Evolutionary conservation across 192 early-diverging fungal genomes (phyloP).

Genomic region (Spinellus fusiger): DNA sequence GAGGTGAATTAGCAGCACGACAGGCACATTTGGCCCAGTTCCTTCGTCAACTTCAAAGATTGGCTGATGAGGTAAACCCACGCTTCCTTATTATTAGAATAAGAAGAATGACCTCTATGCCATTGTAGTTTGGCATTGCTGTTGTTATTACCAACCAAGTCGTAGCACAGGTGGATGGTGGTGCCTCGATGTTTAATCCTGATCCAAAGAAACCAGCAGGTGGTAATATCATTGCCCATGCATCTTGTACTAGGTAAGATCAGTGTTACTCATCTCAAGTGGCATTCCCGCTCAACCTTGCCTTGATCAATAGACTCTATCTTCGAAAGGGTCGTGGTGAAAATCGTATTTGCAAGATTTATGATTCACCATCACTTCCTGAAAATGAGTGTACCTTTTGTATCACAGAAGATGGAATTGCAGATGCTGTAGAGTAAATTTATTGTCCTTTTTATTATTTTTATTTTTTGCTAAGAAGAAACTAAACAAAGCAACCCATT

Average conservation of each 20-base stretch:
- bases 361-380: slow-evolving; percentile 92
- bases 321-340: slow-evolving; percentile 89
- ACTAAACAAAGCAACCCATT: neutral
- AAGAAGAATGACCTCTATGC: neutral
- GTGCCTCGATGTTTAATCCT: slow-evolving; percentile 77
- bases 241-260: slow-evolving; percentile 87
- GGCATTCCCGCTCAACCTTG: neutral
- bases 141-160: slow-evolving; percentile 98
- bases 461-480: neutral
- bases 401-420: slow-evolving; percentile 85
- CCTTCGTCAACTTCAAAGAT: slow-evolving; percentile 72
- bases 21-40: slow-evolving; percentile 96
- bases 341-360: slow-evolving; percentile 93
- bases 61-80: slow-evolving; percentile 80
- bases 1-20: slow-evolving; percentile 91
- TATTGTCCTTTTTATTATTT: neutral
- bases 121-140: slow-evolving; percentile 82
- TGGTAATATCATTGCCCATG: slow-evolving; percentile 96
- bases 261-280: neutral
- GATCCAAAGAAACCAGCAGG: slow-evolving; percentile 96
- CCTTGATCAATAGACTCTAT: slow-evolving; percentile 58
- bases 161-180: slow-evolving; percentile 90
- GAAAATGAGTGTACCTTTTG: slow-evolving; percentile 91
- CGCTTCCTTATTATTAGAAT: too few species aligned
- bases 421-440: slow-evolving; percentile 71